phyloP scores from a whole-genome alignment of 805 yeast genomes.

The Gaillardinia entomophila region DNA sequence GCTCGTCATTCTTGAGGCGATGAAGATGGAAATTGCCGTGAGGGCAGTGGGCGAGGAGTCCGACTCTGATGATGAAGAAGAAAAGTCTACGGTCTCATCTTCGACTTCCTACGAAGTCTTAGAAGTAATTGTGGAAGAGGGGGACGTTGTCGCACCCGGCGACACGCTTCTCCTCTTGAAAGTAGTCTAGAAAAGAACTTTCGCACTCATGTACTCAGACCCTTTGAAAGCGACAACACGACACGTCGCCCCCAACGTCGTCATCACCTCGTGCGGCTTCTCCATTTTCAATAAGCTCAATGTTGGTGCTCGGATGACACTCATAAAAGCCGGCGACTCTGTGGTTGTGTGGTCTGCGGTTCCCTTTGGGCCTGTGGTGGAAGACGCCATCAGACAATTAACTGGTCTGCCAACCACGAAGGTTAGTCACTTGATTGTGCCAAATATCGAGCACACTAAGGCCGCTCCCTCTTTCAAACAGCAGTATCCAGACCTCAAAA shows the following conservation, averaged over 20 bases:
- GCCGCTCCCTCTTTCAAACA: slow-evolving; percentile 6
- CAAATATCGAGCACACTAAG: slow-evolving; percentile 8
- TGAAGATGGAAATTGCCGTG: slow-evolving; percentile 31
- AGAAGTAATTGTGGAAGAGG: slow-evolving; percentile 22
- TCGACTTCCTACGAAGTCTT: slow-evolving; percentile 14
- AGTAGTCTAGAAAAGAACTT: slow-evolving; percentile 1
- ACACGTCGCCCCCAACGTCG: slow-evolving; percentile 27
- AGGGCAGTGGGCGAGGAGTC: slow-evolving; percentile 11
- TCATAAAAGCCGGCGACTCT: slow-evolving; percentile 22
- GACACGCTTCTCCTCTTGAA: slow-evolving; percentile 9
- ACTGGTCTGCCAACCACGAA: slow-evolving; percentile 1
- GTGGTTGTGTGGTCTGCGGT: slow-evolving; percentile 12
- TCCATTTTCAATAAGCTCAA: slow-evolving; percentile 22
- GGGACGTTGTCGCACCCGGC: slow-evolving; percentile 25
- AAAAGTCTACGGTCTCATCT: too few relatives aligned
- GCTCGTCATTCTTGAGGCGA: slow-evolving; percentile 23
- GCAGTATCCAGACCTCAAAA: slow-evolving; percentile 7
- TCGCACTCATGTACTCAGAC: slow-evolving; percentile 27
- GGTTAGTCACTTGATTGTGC: slow-evolving; percentile 8
- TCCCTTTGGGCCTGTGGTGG: slow-evolving; percentile 7
- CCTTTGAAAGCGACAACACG: slow-evolving; percentile 26
- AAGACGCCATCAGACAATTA: slow-evolving; percentile 7
- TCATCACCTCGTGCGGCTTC: slow-evolving; percentile 30
- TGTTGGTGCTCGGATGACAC: slow-evolving; percentile 40
- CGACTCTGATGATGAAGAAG: slow-evolving; percentile 3